Conservation (phyloP, 2,329 filamentous ascomycete genomes). For the Pseudogymnoascus sp. region DNA sequence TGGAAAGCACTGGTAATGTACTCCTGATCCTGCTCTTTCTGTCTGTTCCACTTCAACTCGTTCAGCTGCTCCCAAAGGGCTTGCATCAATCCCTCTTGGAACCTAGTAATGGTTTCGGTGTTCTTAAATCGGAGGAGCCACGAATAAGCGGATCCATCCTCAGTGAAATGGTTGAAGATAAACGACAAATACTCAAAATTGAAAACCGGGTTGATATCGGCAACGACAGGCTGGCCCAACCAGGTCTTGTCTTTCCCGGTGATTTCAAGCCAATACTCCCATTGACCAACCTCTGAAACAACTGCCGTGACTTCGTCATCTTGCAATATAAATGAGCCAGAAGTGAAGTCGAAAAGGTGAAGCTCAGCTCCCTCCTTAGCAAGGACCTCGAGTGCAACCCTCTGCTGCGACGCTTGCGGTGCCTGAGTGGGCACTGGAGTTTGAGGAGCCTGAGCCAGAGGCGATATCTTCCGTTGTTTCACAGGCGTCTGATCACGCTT, state of each 20-base stretch:
- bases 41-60: conserved; percentile 86
- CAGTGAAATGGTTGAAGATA: conserved; percentile 94
- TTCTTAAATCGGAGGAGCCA: conserved; percentile 93
- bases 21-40: conserved; percentile 84
- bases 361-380: conserved; percentile 72
- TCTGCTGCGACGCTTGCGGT: conserved; percentile 48
- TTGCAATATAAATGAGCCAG: conserved; percentile 75
- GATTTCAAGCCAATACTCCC: conserved; percentile 95
- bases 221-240: conserved; percentile 76
- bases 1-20: conserved; percentile 95
- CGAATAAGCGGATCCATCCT: conserved; percentile 84
- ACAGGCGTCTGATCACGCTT: conserved; percentile 34
- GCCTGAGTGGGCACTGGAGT: conserved; percentile 47
- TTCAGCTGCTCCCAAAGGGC: conserved; percentile 96
- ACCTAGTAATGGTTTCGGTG: conserved; percentile 68
- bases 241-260: conserved; percentile 68
- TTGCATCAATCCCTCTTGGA: conserved; percentile 91
- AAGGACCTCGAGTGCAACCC: conserved; percentile 57
- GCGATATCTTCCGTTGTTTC: conserved; percentile 22
- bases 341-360: conserved; percentile 86
- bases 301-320: conserved; percentile 67
- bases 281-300: conserved; percentile 79
- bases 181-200: conserved; percentile 99
- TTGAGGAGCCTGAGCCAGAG: conserved; percentile 17
- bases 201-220: conserved; percentile 95